Conservation (phyloP, 441 rosid genomes). For the Hypseocharis bilobata region DNA sequence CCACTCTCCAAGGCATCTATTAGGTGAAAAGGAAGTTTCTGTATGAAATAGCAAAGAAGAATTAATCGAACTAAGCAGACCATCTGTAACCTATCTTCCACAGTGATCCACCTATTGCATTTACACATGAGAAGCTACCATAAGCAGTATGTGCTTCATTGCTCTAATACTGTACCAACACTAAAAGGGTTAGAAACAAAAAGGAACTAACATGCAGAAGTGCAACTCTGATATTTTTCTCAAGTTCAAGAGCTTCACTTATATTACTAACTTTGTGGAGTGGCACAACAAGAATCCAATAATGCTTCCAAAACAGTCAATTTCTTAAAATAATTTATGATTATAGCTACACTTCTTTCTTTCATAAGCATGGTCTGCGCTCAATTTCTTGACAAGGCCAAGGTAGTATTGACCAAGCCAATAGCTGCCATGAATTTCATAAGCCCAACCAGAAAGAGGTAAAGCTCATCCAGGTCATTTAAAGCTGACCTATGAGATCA, state of each 20-base stretch:
- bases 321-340: background rate
- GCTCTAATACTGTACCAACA: too few relatives aligned
- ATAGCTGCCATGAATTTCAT: slow-evolving; percentile 2
- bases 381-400: background rate
- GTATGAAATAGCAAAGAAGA: background rate
- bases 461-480: slow-evolving; percentile 11
- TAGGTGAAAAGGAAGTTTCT: background rate
- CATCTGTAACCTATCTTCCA: background rate
- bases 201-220: background rate
- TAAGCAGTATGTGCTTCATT: background rate
- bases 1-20: background rate
- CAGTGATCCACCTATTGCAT: background rate
- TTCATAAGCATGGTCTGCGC: background rate
- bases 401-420: background rate
- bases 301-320: background rate
- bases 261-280: background rate
- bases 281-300: background rate
- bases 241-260: too few relatives aligned
- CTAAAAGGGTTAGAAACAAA: background rate
- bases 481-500: background rate
- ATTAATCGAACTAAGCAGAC: background rate
- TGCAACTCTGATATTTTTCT: background rate
- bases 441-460: background rate
- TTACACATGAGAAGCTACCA: too few relatives aligned
- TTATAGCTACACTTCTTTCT: background rate